Evolutionary conservation across 208 protist species (phyloP), one percentile per base, ranked within the genome.

Genomic region (Crithidia brevicula): DNA sequence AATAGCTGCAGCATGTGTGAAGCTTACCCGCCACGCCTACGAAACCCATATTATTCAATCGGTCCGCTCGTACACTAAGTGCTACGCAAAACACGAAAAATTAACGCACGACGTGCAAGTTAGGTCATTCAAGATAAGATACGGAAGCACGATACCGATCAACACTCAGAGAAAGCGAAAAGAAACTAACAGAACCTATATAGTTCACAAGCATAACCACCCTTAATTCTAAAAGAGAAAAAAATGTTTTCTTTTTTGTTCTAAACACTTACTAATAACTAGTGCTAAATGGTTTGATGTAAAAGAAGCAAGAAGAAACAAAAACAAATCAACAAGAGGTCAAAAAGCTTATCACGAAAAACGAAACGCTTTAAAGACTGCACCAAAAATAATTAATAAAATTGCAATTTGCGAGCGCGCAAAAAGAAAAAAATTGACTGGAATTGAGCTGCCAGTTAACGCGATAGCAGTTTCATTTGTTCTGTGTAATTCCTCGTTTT

Each of bases 151-250:
- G 64, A 51, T 67, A 38, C 34, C 34, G 30, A 27, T 52, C 13
- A 22, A 52, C 15, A 6, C 43, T 54, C 28, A 18, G n/a, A 52
- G 16, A 63, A 50, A 28, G 36, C 22, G 23, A 56, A 27, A 63
- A 51, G 72, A 62, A 36, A 51, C 34, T 42, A 40, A 77, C 42
- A 49, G 30, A 70, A 64, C 52, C 46, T 81, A 81, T 27, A 69
- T 60, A 27, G 22, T 36, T 57, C 22, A 59, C 23, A 67, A 53
- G 28, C 13, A 59, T 50, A 5, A 53, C 20, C 42, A 42, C 49
- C 67, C 30, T 49, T 59, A 25, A 49, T 60, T 72, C 42, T 15
- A 22, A 31, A 46, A 69, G 50, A 65, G 8, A 53, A 9, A 25
- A 77, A 45, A 54, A 50, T 16, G 4, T 50, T 62, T 40, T 40